Conservation (phyloP, 208 protist genomes). For the Crithidia mellificae region DNA sequence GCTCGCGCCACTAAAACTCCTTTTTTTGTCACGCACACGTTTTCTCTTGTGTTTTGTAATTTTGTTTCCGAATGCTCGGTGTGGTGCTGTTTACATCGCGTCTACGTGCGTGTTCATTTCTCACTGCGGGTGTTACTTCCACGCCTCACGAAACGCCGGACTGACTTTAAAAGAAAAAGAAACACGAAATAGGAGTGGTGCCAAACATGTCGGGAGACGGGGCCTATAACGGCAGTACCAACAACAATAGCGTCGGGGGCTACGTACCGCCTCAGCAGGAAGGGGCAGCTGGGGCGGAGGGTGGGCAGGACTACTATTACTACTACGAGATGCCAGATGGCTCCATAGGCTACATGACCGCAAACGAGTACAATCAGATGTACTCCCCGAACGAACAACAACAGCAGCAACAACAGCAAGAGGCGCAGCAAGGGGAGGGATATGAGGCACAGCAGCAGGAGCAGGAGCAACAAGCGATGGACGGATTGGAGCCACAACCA, state of each 20-base stretch:
- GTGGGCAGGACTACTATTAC: conserved; percentile 26
- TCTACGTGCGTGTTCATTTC: too few relatives aligned
- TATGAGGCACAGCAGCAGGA: background rate
- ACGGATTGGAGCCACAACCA: background rate
- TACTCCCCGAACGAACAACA: conserved; percentile 14
- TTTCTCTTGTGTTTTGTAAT: too few relatives aligned
- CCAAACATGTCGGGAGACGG: background rate
- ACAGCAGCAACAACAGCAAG: too few relatives aligned
- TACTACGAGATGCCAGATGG: conserved; percentile 38
- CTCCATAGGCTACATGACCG: conserved; percentile 21
- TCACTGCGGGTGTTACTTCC: background rate
- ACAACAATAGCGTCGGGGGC: conserved; percentile 18
- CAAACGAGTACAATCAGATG: conserved; percentile 18
- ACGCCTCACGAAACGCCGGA: background rate
- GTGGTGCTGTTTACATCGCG: too few relatives aligned
- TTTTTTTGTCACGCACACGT: too few relatives aligned
- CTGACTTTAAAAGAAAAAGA: background rate
- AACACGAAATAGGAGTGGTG: too few relatives aligned
- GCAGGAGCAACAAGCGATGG: background rate
- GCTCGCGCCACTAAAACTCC: too few relatives aligned
- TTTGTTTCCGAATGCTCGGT: too few relatives aligned
- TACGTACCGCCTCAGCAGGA: conserved; percentile 18
- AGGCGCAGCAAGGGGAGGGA: conserved; percentile 7
- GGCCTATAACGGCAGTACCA: background rate
- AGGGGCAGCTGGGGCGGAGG: background rate